Evolutionary conservation across 2,329 filamentous ascomycete species (phyloP).

Genomic region (Nigrospora sphaerica): DNA sequence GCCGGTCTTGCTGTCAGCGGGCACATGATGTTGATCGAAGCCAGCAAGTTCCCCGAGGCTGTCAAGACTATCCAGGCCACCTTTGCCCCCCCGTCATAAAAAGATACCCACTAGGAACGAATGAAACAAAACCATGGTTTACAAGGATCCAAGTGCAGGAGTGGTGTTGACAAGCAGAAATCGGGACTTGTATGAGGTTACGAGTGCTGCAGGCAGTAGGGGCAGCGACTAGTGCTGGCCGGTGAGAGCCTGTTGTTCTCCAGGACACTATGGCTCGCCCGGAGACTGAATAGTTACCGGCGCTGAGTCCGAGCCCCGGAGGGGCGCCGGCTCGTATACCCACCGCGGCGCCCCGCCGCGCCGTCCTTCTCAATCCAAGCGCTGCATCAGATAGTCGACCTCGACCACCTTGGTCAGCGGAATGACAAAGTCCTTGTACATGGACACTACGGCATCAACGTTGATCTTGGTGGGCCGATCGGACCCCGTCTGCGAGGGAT

Average conservation of each 20-base stretch:
- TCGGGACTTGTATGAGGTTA: too few relatives aligned
- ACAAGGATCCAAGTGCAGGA: too few relatives aligned
- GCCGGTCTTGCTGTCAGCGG: constrained; percentile 80
- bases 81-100: constrained; percentile 43
- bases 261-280: too few relatives aligned
- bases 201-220: too few relatives aligned
- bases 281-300: too few relatives aligned
- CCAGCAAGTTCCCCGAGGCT: constrained; percentile 64
- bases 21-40: constrained; percentile 82
- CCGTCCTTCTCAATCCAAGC: background rate
- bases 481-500: constrained; percentile 59
- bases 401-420: constrained; percentile 97
- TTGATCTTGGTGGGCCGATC: constrained; percentile 68
- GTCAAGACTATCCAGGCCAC: constrained; percentile 73
- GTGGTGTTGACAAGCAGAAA: too few relatives aligned
- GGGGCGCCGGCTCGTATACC: too few relatives aligned
- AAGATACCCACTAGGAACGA: constrained; percentile 4
- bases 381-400: constrained; percentile 96
- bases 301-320: too few relatives aligned
- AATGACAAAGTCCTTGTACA: constrained; percentile 92
- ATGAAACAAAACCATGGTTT: too few relatives aligned
- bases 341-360: too few relatives aligned
- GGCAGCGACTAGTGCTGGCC: too few relatives aligned
- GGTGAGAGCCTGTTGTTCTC: too few relatives aligned
- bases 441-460: constrained; percentile 79